phyloP scores from a whole-genome alignment of 2,329 filamentous ascomycete species.

The Diaporthe citrichinensis region DNA sequence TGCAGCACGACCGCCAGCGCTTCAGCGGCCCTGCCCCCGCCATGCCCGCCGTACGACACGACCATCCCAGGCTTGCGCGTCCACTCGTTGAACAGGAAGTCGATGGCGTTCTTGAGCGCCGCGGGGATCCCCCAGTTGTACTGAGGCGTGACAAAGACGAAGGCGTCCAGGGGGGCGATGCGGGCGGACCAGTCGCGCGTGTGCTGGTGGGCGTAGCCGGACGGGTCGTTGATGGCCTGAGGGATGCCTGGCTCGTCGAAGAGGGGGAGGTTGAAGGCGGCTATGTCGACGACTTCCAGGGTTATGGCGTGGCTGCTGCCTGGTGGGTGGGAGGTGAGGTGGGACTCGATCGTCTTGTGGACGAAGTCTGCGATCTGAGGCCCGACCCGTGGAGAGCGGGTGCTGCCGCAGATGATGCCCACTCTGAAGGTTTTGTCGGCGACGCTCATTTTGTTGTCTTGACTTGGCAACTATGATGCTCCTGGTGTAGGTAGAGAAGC shows the following conservation, averaged over 20 bases:
- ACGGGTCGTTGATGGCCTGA: conserved; percentile 46
- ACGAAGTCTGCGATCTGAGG: conserved; percentile 46
- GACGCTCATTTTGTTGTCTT: neutral
- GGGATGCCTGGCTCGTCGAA: conserved; percentile 53
- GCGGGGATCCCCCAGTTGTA: conserved; percentile 65
- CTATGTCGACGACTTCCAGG: conserved; percentile 49
- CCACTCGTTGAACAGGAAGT: conserved; percentile 66
- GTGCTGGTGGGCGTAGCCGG: conserved; percentile 51
- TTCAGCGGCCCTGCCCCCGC: conserved; percentile 49
- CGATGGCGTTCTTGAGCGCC: conserved; percentile 65
- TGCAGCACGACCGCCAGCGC: conserved; percentile 46
- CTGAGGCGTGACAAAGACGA: conserved; percentile 52
- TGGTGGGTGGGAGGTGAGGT: conserved; percentile 16
- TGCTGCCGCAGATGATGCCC: conserved; percentile 48
- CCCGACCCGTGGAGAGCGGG: conserved; percentile 45
- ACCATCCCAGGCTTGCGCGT: conserved; percentile 61
- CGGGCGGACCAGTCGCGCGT: conserved; percentile 52
- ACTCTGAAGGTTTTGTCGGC: conserved; percentile 41
- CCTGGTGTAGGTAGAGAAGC: neutral
- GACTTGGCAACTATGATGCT: neutral
- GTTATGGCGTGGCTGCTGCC: neutral
- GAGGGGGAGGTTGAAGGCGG: conserved; percentile 52
- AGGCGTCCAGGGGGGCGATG: conserved; percentile 51
- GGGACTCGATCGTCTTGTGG: conserved; percentile 40
- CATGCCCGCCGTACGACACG: conserved; percentile 62